phyloP scores from a whole-genome alignment of 306 rosid species.

The Trichosanthes truncata region DNA sequence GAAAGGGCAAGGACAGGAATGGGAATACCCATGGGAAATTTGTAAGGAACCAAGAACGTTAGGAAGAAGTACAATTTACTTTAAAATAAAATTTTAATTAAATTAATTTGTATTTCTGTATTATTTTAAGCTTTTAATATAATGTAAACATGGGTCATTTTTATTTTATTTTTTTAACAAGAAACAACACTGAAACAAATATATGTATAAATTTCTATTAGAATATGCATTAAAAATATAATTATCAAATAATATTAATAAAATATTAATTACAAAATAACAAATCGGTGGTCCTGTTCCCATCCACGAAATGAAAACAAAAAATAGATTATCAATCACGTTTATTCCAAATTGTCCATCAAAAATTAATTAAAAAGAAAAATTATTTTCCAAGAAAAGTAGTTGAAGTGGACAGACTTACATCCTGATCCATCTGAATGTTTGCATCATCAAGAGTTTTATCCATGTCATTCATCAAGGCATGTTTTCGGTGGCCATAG shows the following conservation, averaged over 20 bases:
- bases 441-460: constrained; percentile 96
- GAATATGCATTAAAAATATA: background rate
- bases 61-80: background rate
- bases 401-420: constrained; percentile 24
- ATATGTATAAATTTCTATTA: background rate
- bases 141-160: background rate
- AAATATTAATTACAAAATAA: background rate
- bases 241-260: too few relatives aligned
- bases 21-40: background rate
- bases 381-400: background rate
- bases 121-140: too few relatives aligned
- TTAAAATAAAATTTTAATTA: too few relatives aligned
- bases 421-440: constrained; percentile 98
- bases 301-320: background rate
- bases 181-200: too few relatives aligned
- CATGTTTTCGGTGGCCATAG: constrained; percentile 70
- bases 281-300: background rate
- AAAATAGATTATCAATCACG: background rate
- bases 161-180: too few relatives aligned
- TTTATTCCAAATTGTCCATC: background rate
- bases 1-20: background rate
- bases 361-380: background rate
- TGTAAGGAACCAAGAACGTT: background rate
- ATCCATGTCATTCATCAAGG: constrained; percentile 93
- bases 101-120: too few relatives aligned